Evolutionary conservation across 441 rosid genomes (phyloP), one percentile per base, ranked within the genome.

Genomic region (Populus hybrid): DNA sequence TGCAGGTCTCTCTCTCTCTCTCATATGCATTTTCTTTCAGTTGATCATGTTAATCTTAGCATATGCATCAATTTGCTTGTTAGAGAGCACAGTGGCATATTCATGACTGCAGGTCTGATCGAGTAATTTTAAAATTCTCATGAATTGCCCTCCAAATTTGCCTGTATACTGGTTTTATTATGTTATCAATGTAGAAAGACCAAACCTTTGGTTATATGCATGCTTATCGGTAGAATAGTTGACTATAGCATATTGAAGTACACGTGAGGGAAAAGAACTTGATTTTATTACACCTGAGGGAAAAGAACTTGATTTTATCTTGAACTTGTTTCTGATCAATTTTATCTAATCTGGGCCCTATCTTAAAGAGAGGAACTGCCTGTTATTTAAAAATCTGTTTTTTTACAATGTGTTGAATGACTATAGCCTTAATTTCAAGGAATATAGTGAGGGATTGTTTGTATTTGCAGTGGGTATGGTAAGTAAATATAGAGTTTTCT

Each of bases 1-100:
- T 94, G n/a, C 99, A 94, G 98, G 99, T 95, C 35, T 83, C 57
- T 80, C n/a, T 72, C 32, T 30, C 59, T 35, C 24, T 59, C 73
- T 40, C 18, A 16, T 30, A 30, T 67, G 42, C 24, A 28, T 72
- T 71, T 26, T 67, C 28, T 24, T 32, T 38, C 26, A 24, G 61
- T 30, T 6, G 9, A 40, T 14, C n/a, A 54, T 34, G n/a, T 23
- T 18, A 40, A 77, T 38, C 20, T 18, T 77, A 28, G 3, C 11
- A 7, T 42, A 8, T 16, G 21, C 30, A 8, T 12, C 9, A 16
- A 50, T 24, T 35, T 1, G 10, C 21, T 5, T 54, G 59, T 30
- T 26, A 65, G 40, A 32, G 64, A 77, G 28, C 32, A 38, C 26
- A 16, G 10, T 46, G 12, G 32, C n/a, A 12, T 2, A 36, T 42